Base-by-base conservation (phyloP, 1,284 basidiomycete genomes). In the Ceratobasidium theobromae region DNA sequence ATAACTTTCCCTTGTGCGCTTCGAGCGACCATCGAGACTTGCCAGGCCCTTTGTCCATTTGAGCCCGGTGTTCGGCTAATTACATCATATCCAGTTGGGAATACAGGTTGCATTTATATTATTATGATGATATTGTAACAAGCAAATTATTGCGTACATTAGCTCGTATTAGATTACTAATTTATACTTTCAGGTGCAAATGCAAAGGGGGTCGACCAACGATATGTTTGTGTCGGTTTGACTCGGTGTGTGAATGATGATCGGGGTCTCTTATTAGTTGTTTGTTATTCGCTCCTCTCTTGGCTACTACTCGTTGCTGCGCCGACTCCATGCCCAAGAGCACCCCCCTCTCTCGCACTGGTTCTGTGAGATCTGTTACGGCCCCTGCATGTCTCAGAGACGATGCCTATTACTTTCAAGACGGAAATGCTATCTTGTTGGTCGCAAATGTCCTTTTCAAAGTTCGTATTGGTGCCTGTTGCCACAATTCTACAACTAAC, bases 391-490 rank as follows among this genome's bases (percentile, higher is more conserved):
- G 16, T 14, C 21, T 25, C 5, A 64, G 60, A 33, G 49, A 64
- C 21, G 30, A 41, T 12, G 21, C 23, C 14, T 64, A 64, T 30
- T 64, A 64, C 33, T 64, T 64, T 30, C 21, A 23, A 12, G 60
- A 64, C 38, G 60, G 60, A 14, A 64, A 64, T 53, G 35, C 40
- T 4, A 38, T 64, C 5, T 38, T 64, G 21, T 40, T 53, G 8
- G 60, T 64, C 12, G 60, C 32, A 30, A 52, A 43, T 32, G 60
- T 64, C 25, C 38, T 64, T 4, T 64, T 64, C 49, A 52, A 43
- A 49, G 60, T 64, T 1, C 8, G 60, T 11, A 32, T 16, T 18
- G 30, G 18, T 53, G 18, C 4, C 2, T n/a, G 12, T 18, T 41
- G 21, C 23, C 25, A 9, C n/a, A 51, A 23, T 45, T 14, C n/a